These are phyloP conservation scores for Euphorbia schlechtendalii DNA, from an alignment of 441 rosid genomes.

Conservation along the genomic window DNA sequence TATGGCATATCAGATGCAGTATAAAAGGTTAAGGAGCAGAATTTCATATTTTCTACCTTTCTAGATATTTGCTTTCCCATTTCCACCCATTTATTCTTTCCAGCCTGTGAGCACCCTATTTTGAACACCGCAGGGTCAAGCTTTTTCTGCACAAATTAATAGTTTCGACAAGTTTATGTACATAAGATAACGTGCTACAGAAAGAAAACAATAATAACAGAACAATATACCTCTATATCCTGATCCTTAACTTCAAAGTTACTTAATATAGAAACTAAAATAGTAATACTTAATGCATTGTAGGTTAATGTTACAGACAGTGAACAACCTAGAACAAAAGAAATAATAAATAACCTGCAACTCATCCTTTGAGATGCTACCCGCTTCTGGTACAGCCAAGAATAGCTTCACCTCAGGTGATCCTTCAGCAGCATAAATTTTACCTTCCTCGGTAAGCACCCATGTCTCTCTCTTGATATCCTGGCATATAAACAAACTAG, in stretches of 20 bases:
- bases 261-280: neutral
- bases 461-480: conserved; percentile 62
- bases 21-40: neutral
- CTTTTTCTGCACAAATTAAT: conserved; percentile 50
- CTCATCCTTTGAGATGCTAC: conserved; percentile 66
- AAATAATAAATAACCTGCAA: conserved; percentile 49
- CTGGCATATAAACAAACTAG: conserved; percentile 23
- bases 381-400: conserved; percentile 64
- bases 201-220: neutral
- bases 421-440: conserved; percentile 59
- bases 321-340: neutral
- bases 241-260: neutral
- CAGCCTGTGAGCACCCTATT: conserved; percentile 74
- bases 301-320: neutral
- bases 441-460: conserved; percentile 84
- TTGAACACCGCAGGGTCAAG: conserved; percentile 55
- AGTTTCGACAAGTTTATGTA: conserved; percentile 13
- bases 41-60: conserved; percentile 39
- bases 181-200: neutral
- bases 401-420: conserved; percentile 79
- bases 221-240: neutral
- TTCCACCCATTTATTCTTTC: conserved; percentile 81
- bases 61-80: conserved; percentile 81
- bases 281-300: neutral
- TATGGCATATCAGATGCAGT: neutral